These are phyloP conservation scores for barrel medic (Medicago truncatula) DNA, from an alignment of 306 rosid species.

Conservation along the genomic window MtrunA17r5.0-ANR NC_053043.1:11882501-11883000, in stretches of 20 bases:
- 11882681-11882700: constrained; percentile 31
- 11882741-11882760: constrained; percentile 6
- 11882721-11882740: not conserved
- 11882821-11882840: constrained; percentile 19
- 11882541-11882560: constrained; percentile 40
- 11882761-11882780: not conserved
- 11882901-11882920: not conserved
- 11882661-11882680: constrained; percentile 42
- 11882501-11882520: not conserved
- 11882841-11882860: constrained; percentile 9
- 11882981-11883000: no score
- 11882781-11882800: constrained; percentile 27
- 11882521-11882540: constrained; percentile 10
- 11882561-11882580: not conserved
- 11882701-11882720: constrained; percentile 20
- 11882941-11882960: not conserved
- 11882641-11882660: constrained; percentile 23
- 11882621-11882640: not conserved
- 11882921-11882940: not conserved
- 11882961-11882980: no score
- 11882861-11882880: not conserved
- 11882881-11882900: not conserved
- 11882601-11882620: constrained; percentile 31
- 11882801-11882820: constrained; percentile 27
- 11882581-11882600: constrained; percentile 18